Evolutionary conservation across 495 filamentous ascomycete species (phyloP), one percentile per base, ranked within the genome.

Genomic region (Hypoxylon perforatum): DNA sequence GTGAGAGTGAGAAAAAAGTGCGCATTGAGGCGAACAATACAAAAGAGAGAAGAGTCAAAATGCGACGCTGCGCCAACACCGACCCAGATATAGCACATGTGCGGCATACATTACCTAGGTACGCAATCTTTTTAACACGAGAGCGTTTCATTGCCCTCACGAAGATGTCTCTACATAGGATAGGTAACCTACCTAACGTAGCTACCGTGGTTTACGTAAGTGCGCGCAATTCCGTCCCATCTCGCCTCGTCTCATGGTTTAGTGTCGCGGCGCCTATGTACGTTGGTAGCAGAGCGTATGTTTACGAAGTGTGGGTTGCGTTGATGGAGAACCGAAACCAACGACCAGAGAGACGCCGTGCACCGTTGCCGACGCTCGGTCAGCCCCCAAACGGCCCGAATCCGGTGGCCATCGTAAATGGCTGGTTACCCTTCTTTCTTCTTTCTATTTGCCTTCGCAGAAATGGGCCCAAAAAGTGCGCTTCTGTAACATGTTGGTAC

Each of bases 351-450:
- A 44, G 12, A 21, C 17, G 17, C 41, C 8, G 41, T 44, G 41
- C 11, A 19, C 53, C 46, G 62, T 48, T 59, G 54, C 62, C 62
- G 62, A 65, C 33, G 5, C n/a, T 59, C 62, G 46, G 53, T 33
- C 39, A n/a, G 10, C 48, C 4, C 2, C 9, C n/a, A 48, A 39
- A 54, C 62, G 54, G 62, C 14, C 62, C 62, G 62, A 65, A 58
- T 65, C 50, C 30, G 49, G 28, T 21, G n/a, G n/a, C n/a, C n/a
- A 52, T 52, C 49, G 17, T 38, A 38, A 52, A 22, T 22, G 15
- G 49, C 30, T 38, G 49, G 22, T 28, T n/a, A n/a, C 19, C 9
- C 18, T 15, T 15, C 39, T 50, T 42, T 12, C 10, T 33, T 49
- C 23, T 4, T 28, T 22, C 23, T 4, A 14, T 22, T 33, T 36